Evolutionary conservation across 1,139 yeast species (phyloP).

Genomic region (Yamadazyma friedrichii): DNA sequence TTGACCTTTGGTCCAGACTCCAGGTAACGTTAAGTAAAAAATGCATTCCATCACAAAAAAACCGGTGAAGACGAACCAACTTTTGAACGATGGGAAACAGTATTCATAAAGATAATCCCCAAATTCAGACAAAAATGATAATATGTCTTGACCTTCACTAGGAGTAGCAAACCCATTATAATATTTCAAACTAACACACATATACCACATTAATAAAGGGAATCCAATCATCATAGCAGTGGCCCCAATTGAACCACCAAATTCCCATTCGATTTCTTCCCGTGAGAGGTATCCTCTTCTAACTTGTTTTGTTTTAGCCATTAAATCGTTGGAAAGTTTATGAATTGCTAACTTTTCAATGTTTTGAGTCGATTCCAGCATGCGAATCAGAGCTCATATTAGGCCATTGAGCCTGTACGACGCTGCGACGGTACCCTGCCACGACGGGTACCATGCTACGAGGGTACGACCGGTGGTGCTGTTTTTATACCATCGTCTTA

Average conservation of each 20-base stretch:
- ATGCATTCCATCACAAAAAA: slow-evolving; percentile 71
- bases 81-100: slow-evolving; percentile 67
- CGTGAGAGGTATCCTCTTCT: slow-evolving; percentile 27
- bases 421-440: background rate
- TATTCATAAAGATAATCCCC: slow-evolving; percentile 45
- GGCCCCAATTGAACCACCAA: slow-evolving; percentile 94
- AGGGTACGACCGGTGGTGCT: too few species aligned
- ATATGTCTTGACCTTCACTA: slow-evolving; percentile 53
- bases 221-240: slow-evolving; percentile 91
- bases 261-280: slow-evolving; percentile 67
- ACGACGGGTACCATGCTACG: too few species aligned
- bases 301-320: background rate
- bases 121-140: slow-evolving; percentile 50
- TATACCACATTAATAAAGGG: slow-evolving; percentile 91
- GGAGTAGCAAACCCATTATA: slow-evolving; percentile 82
- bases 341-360: too few species aligned
- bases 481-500: too few species aligned
- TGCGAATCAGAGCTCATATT: too few species aligned
- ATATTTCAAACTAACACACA: slow-evolving; percentile 89
- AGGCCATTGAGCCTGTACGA: background rate
- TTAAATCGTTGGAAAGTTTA: too few species aligned
- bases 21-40: slow-evolving; percentile 88
- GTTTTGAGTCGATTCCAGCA: too few species aligned
- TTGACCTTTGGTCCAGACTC: slow-evolving; percentile 92
- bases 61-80: slow-evolving; percentile 69